Base-by-base conservation (phyloP, 345 rosid species). In the Conringia planisiliqua region DNA sequence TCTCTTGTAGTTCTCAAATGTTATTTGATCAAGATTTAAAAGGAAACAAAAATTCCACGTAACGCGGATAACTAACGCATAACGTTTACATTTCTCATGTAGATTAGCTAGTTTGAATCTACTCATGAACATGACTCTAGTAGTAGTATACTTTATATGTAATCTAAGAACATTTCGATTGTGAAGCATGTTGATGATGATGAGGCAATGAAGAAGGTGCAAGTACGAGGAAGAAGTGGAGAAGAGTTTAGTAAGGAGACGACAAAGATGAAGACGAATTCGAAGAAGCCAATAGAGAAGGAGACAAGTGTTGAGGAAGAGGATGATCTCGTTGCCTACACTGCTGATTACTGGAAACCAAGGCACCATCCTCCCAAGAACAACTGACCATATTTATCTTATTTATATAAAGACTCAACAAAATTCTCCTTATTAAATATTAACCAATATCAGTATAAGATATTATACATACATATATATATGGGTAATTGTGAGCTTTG, bases 291-390 rank as follows among this genome's bases (percentile, higher is more conserved):
- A 68, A 24, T 68, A 51, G 68, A 66, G 57, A 59, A 67, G 63
- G 69, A 50, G 52, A 17, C 56, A 58, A 30, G 24, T 66, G 69
- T 11, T 61, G 67, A 78, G 66, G 83, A 72, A 60, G 68, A 79
- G 4, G 78, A 71, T 36, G 89, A 82, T 66, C 84, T 89, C 62
- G 87, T 84, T n/a, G 88, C 88, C 72, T 87, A 81, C 70, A 86
- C 71, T 78, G 90, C 87, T 40, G 97, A 91, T 81, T 91, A 91
- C 73, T 85, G 79, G 83, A 42, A 79, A 50, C 87, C 93, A 26
- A 87, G 89, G 76, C 95, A 85, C 71, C 97, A 89, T 74, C 95
- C 97, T 40, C 95, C 97, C 26, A 89, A 86, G 84, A 85, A 91
- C 60, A 89, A 91, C 74, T 89, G 54, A 83, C 3, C 24, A 30